phyloP scores from a whole-genome alignment of 2,329 filamentous ascomycete species.

The Septoria linicola region DNA sequence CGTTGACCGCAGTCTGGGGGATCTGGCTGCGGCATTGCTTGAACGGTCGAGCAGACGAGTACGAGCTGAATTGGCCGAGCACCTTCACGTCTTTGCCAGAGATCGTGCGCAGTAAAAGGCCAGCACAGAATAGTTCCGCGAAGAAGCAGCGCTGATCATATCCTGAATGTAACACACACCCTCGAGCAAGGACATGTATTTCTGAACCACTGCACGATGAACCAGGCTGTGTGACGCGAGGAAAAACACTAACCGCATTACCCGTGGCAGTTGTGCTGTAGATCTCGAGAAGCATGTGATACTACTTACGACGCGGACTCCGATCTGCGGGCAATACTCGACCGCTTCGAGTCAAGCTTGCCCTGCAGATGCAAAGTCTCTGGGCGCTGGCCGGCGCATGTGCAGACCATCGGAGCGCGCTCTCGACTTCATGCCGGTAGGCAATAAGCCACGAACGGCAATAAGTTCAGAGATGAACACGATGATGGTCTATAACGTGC shows the following conservation, averaged over 20 bases:
- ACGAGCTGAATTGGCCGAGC: constrained; percentile 67
- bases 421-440: background rate
- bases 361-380: constrained; percentile 9
- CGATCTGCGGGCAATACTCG: constrained; percentile 12
- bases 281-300: constrained; percentile 1
- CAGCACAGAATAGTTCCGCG: constrained; percentile 18
- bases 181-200: background rate
- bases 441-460: too few species aligned
- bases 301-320: background rate
- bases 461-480: background rate
- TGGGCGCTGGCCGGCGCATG: constrained; percentile 1
- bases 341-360: constrained; percentile 12
- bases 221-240: background rate
- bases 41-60: constrained; percentile 70
- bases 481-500: background rate
- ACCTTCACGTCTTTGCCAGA: constrained; percentile 57
- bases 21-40: constrained; percentile 77
- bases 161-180: background rate
- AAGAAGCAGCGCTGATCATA: constrained; percentile 21
- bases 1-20: constrained; percentile 57
- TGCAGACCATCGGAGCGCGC: background rate
- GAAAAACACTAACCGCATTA: background rate
- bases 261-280: background rate
- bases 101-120: constrained; percentile 41
- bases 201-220: background rate